Evolutionary conservation across 2,329 filamentous ascomycete species (phyloP).

Genomic region (Trichophyton rubrum): DNA sequence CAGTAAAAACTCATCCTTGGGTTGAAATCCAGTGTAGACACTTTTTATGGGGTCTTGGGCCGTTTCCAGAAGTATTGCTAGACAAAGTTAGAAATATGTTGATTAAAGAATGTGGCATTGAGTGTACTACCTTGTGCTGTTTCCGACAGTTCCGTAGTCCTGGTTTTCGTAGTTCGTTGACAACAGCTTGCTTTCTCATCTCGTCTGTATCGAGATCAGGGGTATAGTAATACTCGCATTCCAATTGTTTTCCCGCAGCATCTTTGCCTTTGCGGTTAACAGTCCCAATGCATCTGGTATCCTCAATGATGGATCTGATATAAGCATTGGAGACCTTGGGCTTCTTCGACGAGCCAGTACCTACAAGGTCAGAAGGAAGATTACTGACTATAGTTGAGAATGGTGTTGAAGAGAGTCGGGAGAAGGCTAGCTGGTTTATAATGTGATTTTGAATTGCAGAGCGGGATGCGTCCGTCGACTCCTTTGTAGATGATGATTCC

Average conservation of each 20-base stretch:
- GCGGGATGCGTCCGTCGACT: slow-evolving; percentile 15
- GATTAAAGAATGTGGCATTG: slow-evolving; percentile 2
- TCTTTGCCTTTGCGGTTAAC: slow-evolving; percentile 89
- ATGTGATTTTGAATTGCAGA: slow-evolving; percentile 57
- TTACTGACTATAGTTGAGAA: slow-evolving; percentile 80
- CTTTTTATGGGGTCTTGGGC: slow-evolving; percentile 33
- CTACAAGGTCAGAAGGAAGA: slow-evolving; percentile 52
- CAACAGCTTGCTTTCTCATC: slow-evolving; percentile 66
- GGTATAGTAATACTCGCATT: slow-evolving; percentile 96
- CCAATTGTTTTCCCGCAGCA: slow-evolving; percentile 79
- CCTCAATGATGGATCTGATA: slow-evolving; percentile 60
- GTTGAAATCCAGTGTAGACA: not conserved
- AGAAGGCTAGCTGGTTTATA: slow-evolving; percentile 90
- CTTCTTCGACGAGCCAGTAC: slow-evolving; percentile 38
- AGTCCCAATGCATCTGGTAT: slow-evolving; percentile 68
- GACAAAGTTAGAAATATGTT: slow-evolving; percentile 5
- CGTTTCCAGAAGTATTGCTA: slow-evolving; percentile 64
- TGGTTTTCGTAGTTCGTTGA: slow-evolving; percentile 75
- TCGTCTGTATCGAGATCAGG: slow-evolving; percentile 74
- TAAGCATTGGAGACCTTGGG: slow-evolving; percentile 42
- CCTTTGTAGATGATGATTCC: slow-evolving; percentile 18
- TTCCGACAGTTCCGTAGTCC: slow-evolving; percentile 82
- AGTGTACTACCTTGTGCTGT: slow-evolving; percentile 74
- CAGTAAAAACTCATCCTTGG: not conserved
- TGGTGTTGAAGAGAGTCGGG: slow-evolving; percentile 79